Evolutionary conservation across 441 rosid species (phyloP).

Genomic region (Gossypium lobatum): DNA sequence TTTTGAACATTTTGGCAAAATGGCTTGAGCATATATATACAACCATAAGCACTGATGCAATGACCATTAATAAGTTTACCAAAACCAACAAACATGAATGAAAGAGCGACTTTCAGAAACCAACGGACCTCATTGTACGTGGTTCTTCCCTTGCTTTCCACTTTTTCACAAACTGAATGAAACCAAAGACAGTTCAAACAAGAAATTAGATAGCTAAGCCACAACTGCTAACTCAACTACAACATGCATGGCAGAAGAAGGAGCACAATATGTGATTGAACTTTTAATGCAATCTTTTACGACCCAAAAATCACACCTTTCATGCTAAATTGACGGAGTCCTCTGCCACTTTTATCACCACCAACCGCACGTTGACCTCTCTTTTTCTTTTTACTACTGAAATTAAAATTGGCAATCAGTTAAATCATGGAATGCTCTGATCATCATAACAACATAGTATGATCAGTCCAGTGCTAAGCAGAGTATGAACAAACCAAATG

Average conservation of each 20-base stretch:
- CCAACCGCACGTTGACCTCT: slow-evolving; percentile 77
- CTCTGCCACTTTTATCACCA: slow-evolving; percentile 91
- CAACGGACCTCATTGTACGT: slow-evolving; percentile 93
- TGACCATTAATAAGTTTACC: neutral
- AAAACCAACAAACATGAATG: neutral
- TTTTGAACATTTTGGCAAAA: neutral
- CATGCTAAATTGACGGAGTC: slow-evolving; percentile 96
- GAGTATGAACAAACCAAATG: neutral
- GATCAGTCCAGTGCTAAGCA: neutral
- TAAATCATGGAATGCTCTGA: neutral
- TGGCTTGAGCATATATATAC: neutral
- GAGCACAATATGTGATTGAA: neutral
- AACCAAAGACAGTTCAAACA: slow-evolving; percentile 19
- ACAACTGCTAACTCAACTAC: neutral
- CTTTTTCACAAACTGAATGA: slow-evolving; percentile 86
- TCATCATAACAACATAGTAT: slow-evolving; percentile 4
- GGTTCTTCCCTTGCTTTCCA: slow-evolving; percentile 97
- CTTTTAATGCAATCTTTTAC: neutral
- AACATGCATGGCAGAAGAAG: neutral
- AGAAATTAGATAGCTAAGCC: slow-evolving; percentile 6
- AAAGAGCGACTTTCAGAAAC: slow-evolving; percentile 25
- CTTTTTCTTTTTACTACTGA: slow-evolving; percentile 80
- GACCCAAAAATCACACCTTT: slow-evolving; percentile 45
- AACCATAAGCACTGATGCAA: neutral
- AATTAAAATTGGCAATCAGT: slow-evolving; percentile 18